Evolutionary conservation across 225 moss, liverwort and hornwort species (phyloP), one percentile per base, ranked within the genome.

Genomic region (Pseudoscleropodium purum): DNA sequence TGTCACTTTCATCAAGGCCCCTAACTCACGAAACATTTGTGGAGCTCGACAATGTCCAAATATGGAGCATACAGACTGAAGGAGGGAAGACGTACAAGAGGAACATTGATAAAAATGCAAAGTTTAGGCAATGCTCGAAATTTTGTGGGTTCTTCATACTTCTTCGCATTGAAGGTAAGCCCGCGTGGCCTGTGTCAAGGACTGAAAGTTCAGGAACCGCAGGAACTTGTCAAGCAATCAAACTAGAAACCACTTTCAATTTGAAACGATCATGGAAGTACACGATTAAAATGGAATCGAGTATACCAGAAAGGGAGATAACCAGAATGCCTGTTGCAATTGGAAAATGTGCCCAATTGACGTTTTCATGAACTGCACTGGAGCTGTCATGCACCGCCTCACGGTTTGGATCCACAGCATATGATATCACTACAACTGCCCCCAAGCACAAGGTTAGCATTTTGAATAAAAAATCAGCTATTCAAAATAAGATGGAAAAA

Each of bases 301-400:
- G 54, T 76, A 75, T 93, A 98, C 97, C 98, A 81, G 98, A 98
- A 64, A 98, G 92, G 85, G 98, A 97, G 59, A 97, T 87, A 83
- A 97, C 90, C 94, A 98, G 91, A 85, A 98, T 98, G 93, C 98
- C 98, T 39, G 94, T 91, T 86, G 93, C 97, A 89, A 96, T 95
- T 45, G 98, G 97, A 68, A 97, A 88, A 88, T 96, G 93, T 66
- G 90, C 89, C 96, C 96, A 98, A 85, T 97, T 90, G 69, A 94
- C 93, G 69, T 49, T 83, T 82, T 96, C 89, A 79, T 96, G 98
- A 82, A 90, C 77, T 41, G 90, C 88, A 72, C 97, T 97, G 62
- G 92, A 92, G 49, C 93, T 91, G 90, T 95, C 91, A 83, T 92
- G 91, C 54, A 96, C 91, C 64, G 93, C 94, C 89, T 97, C 85